phyloP scores from a whole-genome alignment of 345 rosid genomes.

The Melaleuca quinquenervia region DNA sequence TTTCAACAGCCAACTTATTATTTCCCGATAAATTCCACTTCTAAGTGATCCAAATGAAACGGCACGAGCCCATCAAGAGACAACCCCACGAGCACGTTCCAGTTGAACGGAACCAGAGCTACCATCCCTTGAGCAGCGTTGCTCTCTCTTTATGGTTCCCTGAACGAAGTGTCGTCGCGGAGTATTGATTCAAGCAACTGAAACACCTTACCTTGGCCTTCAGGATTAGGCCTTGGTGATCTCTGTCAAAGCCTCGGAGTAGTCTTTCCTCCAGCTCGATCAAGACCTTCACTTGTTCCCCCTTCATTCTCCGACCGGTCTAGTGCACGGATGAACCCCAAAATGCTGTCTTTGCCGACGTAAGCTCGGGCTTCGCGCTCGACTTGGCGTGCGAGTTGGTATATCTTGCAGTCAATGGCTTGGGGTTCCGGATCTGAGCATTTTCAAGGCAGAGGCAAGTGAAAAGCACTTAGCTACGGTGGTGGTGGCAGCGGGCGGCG shows the following conservation, averaged over 20 bases:
- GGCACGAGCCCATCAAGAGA: slow-evolving; percentile 19
- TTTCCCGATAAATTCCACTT: no score
- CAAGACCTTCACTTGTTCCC: slow-evolving; percentile 11
- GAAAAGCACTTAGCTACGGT: no score
- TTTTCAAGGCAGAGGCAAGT: no score
- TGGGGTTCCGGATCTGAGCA: neutral
- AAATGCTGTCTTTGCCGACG: slow-evolving; percentile 16
- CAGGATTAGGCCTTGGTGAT: slow-evolving; percentile 36
- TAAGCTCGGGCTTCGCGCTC: slow-evolving; percentile 19
- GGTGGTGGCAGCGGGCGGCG: no score
- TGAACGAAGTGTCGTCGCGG: slow-evolving; percentile 13
- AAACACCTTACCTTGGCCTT: slow-evolving; percentile 21
- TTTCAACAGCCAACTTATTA: no score
- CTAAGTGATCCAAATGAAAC: slow-evolving; percentile 4
- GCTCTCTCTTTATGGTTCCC: slow-evolving; percentile 15
- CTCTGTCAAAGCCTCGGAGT: slow-evolving; percentile 28
- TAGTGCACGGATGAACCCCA: slow-evolving; percentile 16
- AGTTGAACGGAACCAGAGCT: slow-evolving; percentile 29
- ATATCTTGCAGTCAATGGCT: slow-evolving; percentile 20
- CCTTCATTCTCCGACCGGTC: slow-evolving; percentile 18
- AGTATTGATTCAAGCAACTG: slow-evolving; percentile 22
- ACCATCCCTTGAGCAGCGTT: slow-evolving; percentile 14
- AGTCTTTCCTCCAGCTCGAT: slow-evolving; percentile 23
- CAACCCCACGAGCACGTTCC: slow-evolving; percentile 43
- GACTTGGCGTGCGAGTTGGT: slow-evolving; percentile 12